phyloP scores from a whole-genome alignment of 352 stramenopile species.

The Phytophthora macrochlamydospora region DNA sequence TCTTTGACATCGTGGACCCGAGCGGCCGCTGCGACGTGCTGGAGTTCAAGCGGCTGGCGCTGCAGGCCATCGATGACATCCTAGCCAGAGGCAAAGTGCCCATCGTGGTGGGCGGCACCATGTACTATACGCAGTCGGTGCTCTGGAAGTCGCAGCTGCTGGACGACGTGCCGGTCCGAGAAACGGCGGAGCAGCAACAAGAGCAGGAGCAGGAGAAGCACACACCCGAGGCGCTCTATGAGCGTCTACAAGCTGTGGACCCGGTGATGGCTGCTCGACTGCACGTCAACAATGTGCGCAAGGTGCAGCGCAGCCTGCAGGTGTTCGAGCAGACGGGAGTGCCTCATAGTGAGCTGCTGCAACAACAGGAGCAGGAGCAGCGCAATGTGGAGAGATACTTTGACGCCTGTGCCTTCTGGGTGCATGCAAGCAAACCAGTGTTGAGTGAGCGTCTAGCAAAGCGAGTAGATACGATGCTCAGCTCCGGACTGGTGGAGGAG shows the following conservation, averaged over 20 bases:
- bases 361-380: conserved; percentile 54
- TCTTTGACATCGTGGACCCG: conserved; percentile 88
- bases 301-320: conserved; percentile 86
- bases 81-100: conserved; percentile 85
- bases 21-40: conserved; percentile 77
- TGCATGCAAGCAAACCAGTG: conserved; percentile 73
- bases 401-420: conserved; percentile 85
- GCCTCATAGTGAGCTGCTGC: conserved; percentile 73
- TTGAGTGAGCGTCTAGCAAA: conserved; percentile 67
- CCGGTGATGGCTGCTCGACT: conserved; percentile 80
- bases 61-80: conserved; percentile 85
- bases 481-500: conserved; percentile 76
- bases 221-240: conserved; percentile 66
- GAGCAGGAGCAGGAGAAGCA: conserved; percentile 12
- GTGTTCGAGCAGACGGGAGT: conserved; percentile 85
- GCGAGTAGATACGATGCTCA: conserved; percentile 85
- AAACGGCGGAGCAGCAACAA: conserved; percentile 1
- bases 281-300: conserved; percentile 88
- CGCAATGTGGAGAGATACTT: conserved; percentile 67
- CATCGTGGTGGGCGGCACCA: conserved; percentile 92
- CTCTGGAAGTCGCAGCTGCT: conserved; percentile 89
- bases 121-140: conserved; percentile 93
- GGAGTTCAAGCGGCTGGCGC: conserved; percentile 80
- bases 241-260: conserved; percentile 69
- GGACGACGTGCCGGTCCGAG: conserved; percentile 64